Evolutionary conservation across 2,329 filamentous ascomycete genomes (phyloP).

Genomic region (Sporothrix mexicana): DNA sequence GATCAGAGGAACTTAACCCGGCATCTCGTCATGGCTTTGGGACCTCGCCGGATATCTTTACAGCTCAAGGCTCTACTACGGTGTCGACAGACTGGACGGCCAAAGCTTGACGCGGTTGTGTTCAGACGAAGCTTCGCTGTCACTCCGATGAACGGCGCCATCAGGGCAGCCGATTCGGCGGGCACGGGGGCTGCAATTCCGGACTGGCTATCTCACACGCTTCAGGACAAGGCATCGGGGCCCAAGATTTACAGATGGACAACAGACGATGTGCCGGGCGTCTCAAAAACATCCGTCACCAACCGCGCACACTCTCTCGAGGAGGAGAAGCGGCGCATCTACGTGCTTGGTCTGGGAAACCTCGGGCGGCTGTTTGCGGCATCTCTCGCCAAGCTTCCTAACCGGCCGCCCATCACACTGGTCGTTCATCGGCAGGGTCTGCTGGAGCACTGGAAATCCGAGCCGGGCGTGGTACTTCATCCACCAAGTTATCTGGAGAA

Average conservation of each 20-base stretch:
- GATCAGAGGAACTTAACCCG: background rate
- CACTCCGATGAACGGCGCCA: background rate
- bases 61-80: background rate
- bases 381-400: conserved; percentile 64
- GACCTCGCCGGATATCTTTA: background rate
- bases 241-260: conserved; percentile 36
- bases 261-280: conserved; percentile 25
- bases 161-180: background rate
- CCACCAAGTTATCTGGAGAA: background rate
- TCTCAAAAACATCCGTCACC: background rate
- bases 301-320: background rate
- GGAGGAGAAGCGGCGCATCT: conserved; percentile 58
- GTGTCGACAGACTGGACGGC: background rate
- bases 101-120: no score
- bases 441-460: conserved; percentile 54
- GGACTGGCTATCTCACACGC: conserved; percentile 32
- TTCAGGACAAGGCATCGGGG: conserved; percentile 25
- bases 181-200: conserved; percentile 25
- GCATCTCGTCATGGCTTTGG: background rate
- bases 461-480: conserved; percentile 54
- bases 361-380: conserved; percentile 80
- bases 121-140: background rate
- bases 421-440: conserved; percentile 70
- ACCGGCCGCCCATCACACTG: conserved; percentile 76
- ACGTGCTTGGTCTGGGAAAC: conserved; percentile 81